A percentile compares a stretch with the other conserved stretches of the same genome.
phyloP scores from a whole-genome alignment of 176 grass and related monocot genomes.

The Oryza nivara region DNA sequence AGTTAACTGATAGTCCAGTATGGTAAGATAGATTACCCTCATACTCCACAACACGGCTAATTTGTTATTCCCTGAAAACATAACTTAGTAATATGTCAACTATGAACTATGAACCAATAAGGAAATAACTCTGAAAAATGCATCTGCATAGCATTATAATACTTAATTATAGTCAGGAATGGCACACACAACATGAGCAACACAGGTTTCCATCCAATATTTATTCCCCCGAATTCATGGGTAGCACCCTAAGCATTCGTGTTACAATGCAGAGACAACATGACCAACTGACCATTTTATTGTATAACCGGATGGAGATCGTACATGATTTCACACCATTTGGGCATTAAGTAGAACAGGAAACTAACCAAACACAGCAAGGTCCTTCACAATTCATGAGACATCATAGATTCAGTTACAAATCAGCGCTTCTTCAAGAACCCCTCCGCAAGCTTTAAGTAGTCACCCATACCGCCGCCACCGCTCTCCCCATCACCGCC shows the following conservation, averaged over 20 bases:
- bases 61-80: not conserved
- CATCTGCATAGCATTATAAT: not conserved
- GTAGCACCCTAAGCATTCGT: conserved; percentile 2
- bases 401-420: not conserved
- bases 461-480: conserved; percentile 49
- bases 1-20: not conserved
- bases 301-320: not conserved
- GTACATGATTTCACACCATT: not conserved
- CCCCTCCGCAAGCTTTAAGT: conserved; percentile 79
- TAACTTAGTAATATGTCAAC: not conserved
- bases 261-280: conserved; percentile 19
- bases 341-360: conserved; percentile 8
- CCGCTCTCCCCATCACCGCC: conserved; percentile 53
- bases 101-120: not conserved
- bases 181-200: conserved; percentile 25
- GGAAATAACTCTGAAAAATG: not conserved
- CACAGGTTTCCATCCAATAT: conserved; percentile 14
- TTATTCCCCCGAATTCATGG: conserved; percentile 18
- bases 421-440: conserved; percentile 85
- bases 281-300: conserved; percentile 6
- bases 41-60: not conserved
- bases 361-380: conserved; percentile 52
- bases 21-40: not conserved
- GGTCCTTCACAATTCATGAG: not conserved
- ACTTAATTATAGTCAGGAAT: conserved; percentile 10